Evolutionary conservation across 345 rosid species (phyloP).

Genomic region (Euphorbia pulcherrima): DNA sequence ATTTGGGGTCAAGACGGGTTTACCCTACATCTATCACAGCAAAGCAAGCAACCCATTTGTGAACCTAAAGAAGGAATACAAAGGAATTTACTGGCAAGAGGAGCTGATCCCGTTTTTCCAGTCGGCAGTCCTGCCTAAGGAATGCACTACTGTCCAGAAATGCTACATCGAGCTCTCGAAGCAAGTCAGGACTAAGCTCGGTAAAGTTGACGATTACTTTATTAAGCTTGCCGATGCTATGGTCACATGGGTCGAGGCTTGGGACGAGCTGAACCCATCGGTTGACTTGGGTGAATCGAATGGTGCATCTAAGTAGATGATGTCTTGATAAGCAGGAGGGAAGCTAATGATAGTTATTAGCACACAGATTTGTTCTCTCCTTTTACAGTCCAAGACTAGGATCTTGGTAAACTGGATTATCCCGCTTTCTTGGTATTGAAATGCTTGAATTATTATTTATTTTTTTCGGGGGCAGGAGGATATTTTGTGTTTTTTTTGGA

Average conservation of each 20-base stretch:
- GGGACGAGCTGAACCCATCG: conserved; percentile 85
- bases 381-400: background rate
- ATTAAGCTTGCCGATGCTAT: conserved; percentile 78
- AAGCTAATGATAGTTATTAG: background rate
- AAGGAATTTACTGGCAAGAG: conserved; percentile 94
- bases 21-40: conserved; percentile 94
- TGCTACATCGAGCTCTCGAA: conserved; percentile 79
- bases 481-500: background rate
- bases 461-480: conserved; percentile 2
- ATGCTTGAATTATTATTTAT: conserved; percentile 15
- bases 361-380: conserved; percentile 10
- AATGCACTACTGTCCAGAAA: conserved; percentile 76
- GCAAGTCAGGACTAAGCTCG: conserved; percentile 69
- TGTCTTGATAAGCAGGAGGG: background rate
- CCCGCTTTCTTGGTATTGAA: conserved; percentile 1
- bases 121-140: conserved; percentile 59
- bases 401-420: background rate
- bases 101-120: conserved; percentile 93
- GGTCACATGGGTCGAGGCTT: conserved; percentile 89
- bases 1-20: conserved; percentile 77
- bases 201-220: conserved; percentile 71
- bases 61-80: conserved; percentile 84
- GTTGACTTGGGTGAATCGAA: conserved; percentile 20
- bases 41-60: conserved; percentile 92
- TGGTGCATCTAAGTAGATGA: conserved; percentile 37